These are phyloP conservation scores for Globisporangium takayamanum DNA, from an alignment of 352 stramenopile species.

Conservation along the genomic window DNA sequence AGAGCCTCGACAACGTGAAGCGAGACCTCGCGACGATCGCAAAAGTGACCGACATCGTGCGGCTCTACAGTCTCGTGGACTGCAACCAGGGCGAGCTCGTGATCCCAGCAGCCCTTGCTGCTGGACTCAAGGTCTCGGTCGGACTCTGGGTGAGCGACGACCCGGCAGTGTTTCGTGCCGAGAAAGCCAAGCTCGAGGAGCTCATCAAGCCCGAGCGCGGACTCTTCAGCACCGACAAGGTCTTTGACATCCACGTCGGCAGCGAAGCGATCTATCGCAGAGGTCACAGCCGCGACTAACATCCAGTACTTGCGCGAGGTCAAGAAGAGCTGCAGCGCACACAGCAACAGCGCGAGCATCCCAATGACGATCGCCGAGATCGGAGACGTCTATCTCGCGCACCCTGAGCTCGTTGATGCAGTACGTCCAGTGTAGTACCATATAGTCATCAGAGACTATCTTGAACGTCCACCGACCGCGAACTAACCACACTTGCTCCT, in stretches of 20 bases:
- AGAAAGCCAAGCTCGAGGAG: slow-evolving; percentile 29
- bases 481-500: too few species aligned
- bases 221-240: slow-evolving; percentile 18
- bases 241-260: slow-evolving; percentile 58
- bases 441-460: too few species aligned
- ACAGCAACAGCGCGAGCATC: slow-evolving; percentile 13
- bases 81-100: slow-evolving; percentile 40
- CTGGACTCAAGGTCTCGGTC: slow-evolving; percentile 42
- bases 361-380: slow-evolving; percentile 69
- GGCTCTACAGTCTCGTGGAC: slow-evolving; percentile 46
- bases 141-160: slow-evolving; percentile 50
- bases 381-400: slow-evolving; percentile 42
- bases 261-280: slow-evolving; percentile 65
- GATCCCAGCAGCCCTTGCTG: slow-evolving; percentile 34
- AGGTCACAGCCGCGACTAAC: slow-evolving; percentile 31
- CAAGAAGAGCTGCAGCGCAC: background rate
- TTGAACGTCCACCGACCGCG: too few species aligned
- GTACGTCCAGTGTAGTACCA: background rate
- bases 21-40: slow-evolving; percentile 17
- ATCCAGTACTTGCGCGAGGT: slow-evolving; percentile 26
- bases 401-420: slow-evolving; percentile 35
- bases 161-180: slow-evolving; percentile 25
- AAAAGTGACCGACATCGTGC: slow-evolving; percentile 34
- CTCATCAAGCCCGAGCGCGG: slow-evolving; percentile 17
- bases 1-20: slow-evolving; percentile 15